Evolutionary conservation across 2,329 filamentous ascomycete species (phyloP).

Genomic region (Nannizziopsis barbatae): DNA sequence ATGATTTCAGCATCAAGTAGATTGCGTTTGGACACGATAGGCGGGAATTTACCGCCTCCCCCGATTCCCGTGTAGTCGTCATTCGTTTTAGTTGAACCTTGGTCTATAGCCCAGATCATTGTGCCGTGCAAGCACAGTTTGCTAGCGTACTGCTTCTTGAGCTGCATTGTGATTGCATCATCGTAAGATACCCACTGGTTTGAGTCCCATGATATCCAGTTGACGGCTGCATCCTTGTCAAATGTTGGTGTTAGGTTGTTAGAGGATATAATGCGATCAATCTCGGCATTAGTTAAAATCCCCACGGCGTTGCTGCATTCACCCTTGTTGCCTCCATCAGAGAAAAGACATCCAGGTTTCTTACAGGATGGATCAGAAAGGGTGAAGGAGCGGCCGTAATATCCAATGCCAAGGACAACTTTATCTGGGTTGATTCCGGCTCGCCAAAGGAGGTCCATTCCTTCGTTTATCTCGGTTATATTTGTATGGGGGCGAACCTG

Average conservation of each 20-base stretch:
- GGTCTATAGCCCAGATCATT: conserved; percentile 24
- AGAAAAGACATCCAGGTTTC: conserved; percentile 17
- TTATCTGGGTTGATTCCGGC: conserved; percentile 17
- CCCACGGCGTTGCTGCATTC: conserved; percentile 19
- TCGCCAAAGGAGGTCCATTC: conserved; percentile 25
- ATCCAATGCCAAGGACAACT: conserved; percentile 20
- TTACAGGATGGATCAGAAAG: conserved; percentile 16
- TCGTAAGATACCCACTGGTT: conserved; percentile 24
- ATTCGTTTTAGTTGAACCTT: too few species aligned
- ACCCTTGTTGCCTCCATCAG: conserved; percentile 14
- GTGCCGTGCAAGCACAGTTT: conserved; percentile 25
- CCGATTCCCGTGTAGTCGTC: too few species aligned
- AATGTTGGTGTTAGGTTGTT: conserved; percentile 7
- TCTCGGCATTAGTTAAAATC: conserved; percentile 17
- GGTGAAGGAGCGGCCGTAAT: conserved; percentile 21
- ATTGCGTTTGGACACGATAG: too few species aligned
- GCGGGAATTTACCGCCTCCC: too few species aligned
- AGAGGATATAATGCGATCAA: conserved; percentile 13
- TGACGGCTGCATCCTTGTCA: conserved; percentile 18
- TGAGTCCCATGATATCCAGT: conserved; percentile 20
- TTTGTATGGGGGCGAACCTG: conserved; percentile 18
- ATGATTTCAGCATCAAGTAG: too few species aligned
- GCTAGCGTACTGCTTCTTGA: conserved; percentile 23
- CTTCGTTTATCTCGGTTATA: conserved; percentile 19
- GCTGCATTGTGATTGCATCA: conserved; percentile 17